Base-by-base conservation (phyloP, 768 basidiomycete genomes). In the Phlebiopsis gigantea region DNA sequence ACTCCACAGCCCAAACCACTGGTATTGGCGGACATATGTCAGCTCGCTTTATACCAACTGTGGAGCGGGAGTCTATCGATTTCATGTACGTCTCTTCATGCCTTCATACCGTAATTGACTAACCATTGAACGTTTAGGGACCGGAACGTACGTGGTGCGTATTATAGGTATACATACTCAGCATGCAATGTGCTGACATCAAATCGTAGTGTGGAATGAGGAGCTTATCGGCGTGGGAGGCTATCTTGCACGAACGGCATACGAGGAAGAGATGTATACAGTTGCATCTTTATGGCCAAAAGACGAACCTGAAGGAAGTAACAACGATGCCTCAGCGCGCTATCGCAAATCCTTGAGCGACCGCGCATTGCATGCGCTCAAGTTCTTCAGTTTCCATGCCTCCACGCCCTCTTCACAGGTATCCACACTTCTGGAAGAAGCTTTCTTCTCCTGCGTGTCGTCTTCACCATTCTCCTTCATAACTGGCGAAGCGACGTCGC, bases 41-140 rank as follows among this genome's bases (percentile, higher is more conserved):
- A 0, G 86, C 90, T 8, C 78, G 94, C 2, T 97, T 97, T 66
- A 95, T 98, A 56, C 91, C 93, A 9, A 98, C 95, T 0, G 95
- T 98, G 7, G 96, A 98, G 69, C 82, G 96, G 59, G 96, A 98
- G 72, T 89, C 88, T 0, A 88, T 95, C 60, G 93, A 92, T 70
- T 75, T 95, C 28, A 87, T 93, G 87, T 90, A 65, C 70, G 84
- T 55, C 9, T n/a, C 15, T 47, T n/a, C 22, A n/a, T 22, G 1
- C 4, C 19, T 46, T 24, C 25, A 15, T 12, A 45, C 39, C 25
- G 14, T 39, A 49, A 9, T 19, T 60, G 5, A 53, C 50, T 2
- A 12, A 39, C 26, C 43, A 56, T 42, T 21, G 7, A 56, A 15
- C 24, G 44, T 21, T 46, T 14, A 92, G 89, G 65, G 93, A 96